A percentile compares a stretch with the other conserved stretches of the same genome.
Conservation (phyloP, 345 rosid species). For the Moricandia moricandioides region DNA sequence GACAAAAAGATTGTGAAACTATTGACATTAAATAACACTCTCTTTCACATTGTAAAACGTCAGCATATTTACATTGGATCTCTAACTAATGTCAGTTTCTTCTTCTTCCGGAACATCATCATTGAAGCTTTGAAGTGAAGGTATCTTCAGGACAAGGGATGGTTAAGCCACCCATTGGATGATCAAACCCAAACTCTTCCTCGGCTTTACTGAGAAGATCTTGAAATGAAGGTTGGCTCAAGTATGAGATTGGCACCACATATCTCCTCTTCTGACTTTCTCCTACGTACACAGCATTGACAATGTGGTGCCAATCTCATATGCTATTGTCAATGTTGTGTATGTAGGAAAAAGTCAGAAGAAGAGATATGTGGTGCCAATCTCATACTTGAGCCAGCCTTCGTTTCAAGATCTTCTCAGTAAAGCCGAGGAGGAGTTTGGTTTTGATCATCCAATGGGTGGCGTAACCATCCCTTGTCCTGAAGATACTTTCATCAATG, state of each 20-base stretch:
- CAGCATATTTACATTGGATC: background rate
- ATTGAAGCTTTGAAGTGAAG: background rate
- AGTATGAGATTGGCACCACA: background rate
- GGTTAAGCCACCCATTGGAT: background rate
- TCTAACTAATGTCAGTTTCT: background rate
- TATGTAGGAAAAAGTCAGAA: no score
- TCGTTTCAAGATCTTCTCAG: constrained; percentile 41
- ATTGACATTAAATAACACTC: background rate
- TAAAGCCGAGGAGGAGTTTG: constrained; percentile 49
- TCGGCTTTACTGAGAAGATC: background rate
- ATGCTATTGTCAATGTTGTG: no score
- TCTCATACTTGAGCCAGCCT: constrained; percentile 46
- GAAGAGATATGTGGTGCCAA: constrained; percentile 40
- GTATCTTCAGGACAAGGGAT: background rate
- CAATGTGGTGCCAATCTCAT: no score
- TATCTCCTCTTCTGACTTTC: background rate
- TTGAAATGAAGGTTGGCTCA: background rate
- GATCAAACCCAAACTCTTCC: background rate
- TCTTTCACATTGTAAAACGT: background rate
- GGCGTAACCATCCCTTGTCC: constrained; percentile 51
- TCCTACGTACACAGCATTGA: background rate
- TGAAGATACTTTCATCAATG: constrained; percentile 41
- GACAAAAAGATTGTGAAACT: background rate
- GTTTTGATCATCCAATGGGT: constrained; percentile 52
- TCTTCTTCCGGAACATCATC: background rate